Evolutionary conservation across 192 early-diverging fungal genomes (phyloP), one percentile per base, ranked within the genome.

Genomic region (Umbelopsis ramanniana): DNA sequence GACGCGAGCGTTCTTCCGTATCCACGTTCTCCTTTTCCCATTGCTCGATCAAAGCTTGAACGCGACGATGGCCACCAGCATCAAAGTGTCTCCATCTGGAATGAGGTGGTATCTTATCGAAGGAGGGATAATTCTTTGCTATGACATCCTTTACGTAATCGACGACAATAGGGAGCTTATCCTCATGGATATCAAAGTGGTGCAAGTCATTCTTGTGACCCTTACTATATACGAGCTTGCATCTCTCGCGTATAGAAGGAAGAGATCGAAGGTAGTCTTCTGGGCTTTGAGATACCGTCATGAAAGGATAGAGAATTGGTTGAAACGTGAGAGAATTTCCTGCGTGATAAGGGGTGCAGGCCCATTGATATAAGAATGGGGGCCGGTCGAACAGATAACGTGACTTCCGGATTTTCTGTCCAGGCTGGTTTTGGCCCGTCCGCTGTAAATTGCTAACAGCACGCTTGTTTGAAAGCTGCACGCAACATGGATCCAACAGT

Each of bases 31-130:
- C 46, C 11, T 80, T 80, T 52, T 79, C 69, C 85, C 87, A 87
- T 15, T 66, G 46, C 29, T 83, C 74, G 9, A 79, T 38, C 47
- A 94, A 74, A 48, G 82, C 77, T n/a, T 78, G 76, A 21, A 83
- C 50, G 21, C 84, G 85, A 38, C 81, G 74, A 43, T 72, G 54
- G 46, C 83, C 79, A 4, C 78, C 83, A 15, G 82, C 80, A 33
- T 90, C 85, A 80, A 95, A 98, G 46, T 96, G 95, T 48, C 95
- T 87, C 85, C 93, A 90, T 50, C 96, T 87, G 6, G 94, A 92
- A 75, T 98, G 96, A 17, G 93, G 90, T 9, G 95, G 94, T 57
- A 96, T 94, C 45, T 81, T 85, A 50, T 72, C 50, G 11, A 91
- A 79, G 2, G 83, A 73, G 21, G 81, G 76, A 73, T 92, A 94